Evolutionary conservation across 805 yeast genomes (phyloP), one percentile per base, ranked within the genome.

Genomic region (Starmerella ratchasimensis): DNA sequence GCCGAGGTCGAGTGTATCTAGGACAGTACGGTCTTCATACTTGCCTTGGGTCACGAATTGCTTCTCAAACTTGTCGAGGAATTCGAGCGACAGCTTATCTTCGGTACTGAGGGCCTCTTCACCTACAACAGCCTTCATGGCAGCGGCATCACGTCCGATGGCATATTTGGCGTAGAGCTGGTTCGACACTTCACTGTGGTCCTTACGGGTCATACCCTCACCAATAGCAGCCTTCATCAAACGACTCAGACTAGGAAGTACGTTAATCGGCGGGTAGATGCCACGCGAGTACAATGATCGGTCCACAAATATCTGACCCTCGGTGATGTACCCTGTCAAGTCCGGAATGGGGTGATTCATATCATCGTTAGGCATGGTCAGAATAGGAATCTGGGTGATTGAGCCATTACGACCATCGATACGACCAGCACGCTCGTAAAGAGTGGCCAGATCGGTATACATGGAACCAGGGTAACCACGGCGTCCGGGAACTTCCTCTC

Each of bases 401-500:
- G 98, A 90, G 61, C 99, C 99, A 58, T 90, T 90, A 68, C 98
- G 80, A 50, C 99, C 99, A 67, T 90, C 98, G 46, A 90, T 97
- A 71, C 99, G 81, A 62, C 99, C 99, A 32, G 99, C 99, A 71
- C 99, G 82, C 69, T 90, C 99, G 63, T 90, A 90, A 57, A 90
- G 84, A 36, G 97, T 90, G 36, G 97, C 82, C 70, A 90, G 82
- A 78, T 90, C 99, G 33, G 99, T 90, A 68, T 90, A 90, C 99
- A 90, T 90, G 64, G 90, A 90, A 80, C 99, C 99, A 48, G 99
- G 99, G 65, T 90, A 90, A 71, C 99, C 99, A 77, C 99, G 84
- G 74, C 99, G 84, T 72, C 99, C 99, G 59, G 98, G 98, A 33
- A 90, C 98, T 68, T 93, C 98, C 67, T 90, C 99, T 72, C 99